Conservation (phyloP, 345 rosid genomes). For the Atalantia buxifolia region DNA sequence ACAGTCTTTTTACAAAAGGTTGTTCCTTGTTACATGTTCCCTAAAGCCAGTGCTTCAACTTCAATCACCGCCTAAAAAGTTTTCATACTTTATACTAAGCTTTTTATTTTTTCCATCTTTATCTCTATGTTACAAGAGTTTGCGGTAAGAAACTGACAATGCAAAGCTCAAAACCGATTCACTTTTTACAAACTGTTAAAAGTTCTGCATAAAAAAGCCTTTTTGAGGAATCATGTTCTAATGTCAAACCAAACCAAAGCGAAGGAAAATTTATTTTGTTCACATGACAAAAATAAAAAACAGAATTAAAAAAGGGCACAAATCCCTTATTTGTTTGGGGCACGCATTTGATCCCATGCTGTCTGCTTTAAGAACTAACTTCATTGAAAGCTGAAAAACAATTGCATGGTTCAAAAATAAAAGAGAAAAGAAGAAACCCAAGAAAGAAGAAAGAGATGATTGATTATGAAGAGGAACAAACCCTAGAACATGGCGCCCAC, state of each 20-base stretch:
- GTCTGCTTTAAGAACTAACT: constrained; percentile 24
- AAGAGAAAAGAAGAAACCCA: constrained; percentile 1
- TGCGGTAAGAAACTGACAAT: constrained; percentile 21
- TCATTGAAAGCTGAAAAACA: constrained; percentile 15
- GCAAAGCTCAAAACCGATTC: constrained; percentile 19
- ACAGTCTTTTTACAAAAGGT: constrained; percentile 8
- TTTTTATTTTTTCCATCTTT: constrained; percentile 2
- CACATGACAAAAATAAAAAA: neutral
- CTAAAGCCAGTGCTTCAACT: neutral
- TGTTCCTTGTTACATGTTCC: too few relatives aligned
- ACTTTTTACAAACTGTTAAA: constrained; percentile 9
- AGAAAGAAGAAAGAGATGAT: neutral
- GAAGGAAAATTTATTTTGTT: neutral
- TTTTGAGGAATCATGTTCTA: neutral
- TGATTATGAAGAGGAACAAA: constrained; percentile 33
- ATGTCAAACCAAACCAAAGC: neutral
- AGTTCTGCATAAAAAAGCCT: constrained; percentile 11
- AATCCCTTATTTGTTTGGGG: neutral
- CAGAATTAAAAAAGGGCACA: neutral
- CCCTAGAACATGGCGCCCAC: constrained; percentile 99
- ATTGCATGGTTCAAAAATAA: constrained; percentile 18
- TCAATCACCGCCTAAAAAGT: constrained; percentile 16
- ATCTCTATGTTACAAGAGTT: constrained; percentile 8
- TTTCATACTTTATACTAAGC: constrained; percentile 10
- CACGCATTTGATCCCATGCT: constrained; percentile 54